Conservation (phyloP, 2,329 filamentous ascomycete species). For the Microcyclosporella mali region DNA sequence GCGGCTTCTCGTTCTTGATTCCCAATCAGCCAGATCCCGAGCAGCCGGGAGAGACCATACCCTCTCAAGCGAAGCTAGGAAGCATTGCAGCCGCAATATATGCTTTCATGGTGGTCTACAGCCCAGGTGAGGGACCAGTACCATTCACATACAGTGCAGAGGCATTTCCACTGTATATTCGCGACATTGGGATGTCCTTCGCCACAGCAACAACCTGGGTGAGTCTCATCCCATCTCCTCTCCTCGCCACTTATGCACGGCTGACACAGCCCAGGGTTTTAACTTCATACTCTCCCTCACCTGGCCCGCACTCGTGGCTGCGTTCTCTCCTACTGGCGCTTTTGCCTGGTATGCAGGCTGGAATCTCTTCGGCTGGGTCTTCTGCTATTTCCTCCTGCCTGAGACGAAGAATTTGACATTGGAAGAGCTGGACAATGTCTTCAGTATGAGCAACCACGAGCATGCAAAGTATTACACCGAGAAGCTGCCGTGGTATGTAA, state of each 20-base stretch:
- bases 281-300: constrained; percentile 29
- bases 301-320: constrained; percentile 46
- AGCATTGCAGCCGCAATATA: constrained; percentile 36
- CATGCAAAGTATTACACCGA: constrained; percentile 23
- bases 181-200: constrained; percentile 35
- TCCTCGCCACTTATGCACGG: neutral
- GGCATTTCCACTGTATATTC: constrained; percentile 39
- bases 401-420: constrained; percentile 50
- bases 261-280: constrained; percentile 14
- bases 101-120: constrained; percentile 27
- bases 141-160: constrained; percentile 46
- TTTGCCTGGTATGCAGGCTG: constrained; percentile 52
- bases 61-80: constrained; percentile 26
- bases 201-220: constrained; percentile 52
- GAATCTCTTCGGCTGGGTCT: constrained; percentile 27
- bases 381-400: constrained; percentile 20
- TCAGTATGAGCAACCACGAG: constrained; percentile 22
- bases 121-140: constrained; percentile 36
- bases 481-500: constrained; percentile 23
- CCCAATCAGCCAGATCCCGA: constrained; percentile 14
- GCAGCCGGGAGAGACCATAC: constrained; percentile 4
- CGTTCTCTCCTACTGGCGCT: constrained; percentile 47
- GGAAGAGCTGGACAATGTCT: constrained; percentile 57
- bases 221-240: neutral
- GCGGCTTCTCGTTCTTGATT: constrained; percentile 37